A percentile compares a stretch with the other conserved stretches of the same genome.
phyloP scores from a whole-genome alignment of 805 yeast genomes.

The Saccharomyces eubayanus region DNA sequence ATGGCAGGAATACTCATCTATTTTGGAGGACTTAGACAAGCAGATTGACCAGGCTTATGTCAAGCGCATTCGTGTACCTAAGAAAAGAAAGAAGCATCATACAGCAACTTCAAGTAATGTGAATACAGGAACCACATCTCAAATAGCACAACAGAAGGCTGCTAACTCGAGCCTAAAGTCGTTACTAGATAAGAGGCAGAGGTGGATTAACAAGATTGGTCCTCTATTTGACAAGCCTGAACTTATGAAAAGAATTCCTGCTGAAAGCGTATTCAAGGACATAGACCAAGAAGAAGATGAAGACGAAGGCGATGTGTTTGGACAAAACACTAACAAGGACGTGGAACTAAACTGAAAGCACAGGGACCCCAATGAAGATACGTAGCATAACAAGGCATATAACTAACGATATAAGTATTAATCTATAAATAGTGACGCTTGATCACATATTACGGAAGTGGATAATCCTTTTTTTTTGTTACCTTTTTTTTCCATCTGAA shows the following conservation, averaged over 20 bases:
- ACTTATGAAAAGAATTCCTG: conserved; percentile 70
- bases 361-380: not conserved
- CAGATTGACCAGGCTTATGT: conserved; percentile 93
- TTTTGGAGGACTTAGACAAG: conserved; percentile 87
- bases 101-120: conserved; percentile 14
- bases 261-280: conserved; percentile 44
- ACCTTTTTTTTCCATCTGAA: not conserved
- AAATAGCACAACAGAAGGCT: conserved; percentile 51
- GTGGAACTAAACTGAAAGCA: conserved; percentile 17
- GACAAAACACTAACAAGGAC: conserved; percentile 23
- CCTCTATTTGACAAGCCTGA: conserved; percentile 64
- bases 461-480: not conserved
- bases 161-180: conserved; percentile 73
- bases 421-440: not conserved
- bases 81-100: conserved; percentile 34
- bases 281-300: conserved; percentile 35
- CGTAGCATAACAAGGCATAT: not conserved
- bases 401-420: not conserved
- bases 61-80: conserved; percentile 70
- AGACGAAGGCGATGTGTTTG: conserved; percentile 33
- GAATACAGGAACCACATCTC: conserved; percentile 29
- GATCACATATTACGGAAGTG: not conserved
- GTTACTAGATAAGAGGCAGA: conserved; percentile 70
- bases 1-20: conserved; percentile 87
- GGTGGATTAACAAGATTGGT: conserved; percentile 89